Percentiles rank a stretch among this genome's conserved stretches.
Evolutionary conservation across 1,284 basidiomycete genomes (phyloP).

Genomic region (Moniliella sp.): DNA sequence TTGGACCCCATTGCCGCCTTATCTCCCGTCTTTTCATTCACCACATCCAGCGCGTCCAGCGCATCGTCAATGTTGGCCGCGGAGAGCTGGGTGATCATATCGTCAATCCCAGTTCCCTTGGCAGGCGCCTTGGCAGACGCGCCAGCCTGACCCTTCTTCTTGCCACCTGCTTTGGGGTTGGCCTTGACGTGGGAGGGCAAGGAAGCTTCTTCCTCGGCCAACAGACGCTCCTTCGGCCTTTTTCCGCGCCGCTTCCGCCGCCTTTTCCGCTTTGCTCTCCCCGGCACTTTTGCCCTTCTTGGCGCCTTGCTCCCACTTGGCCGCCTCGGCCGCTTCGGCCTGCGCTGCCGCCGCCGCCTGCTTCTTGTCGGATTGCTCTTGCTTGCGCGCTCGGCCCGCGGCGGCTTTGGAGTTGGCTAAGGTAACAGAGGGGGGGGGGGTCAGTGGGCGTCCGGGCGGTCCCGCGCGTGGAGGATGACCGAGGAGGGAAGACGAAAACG

Average conservation of each 20-base stretch:
- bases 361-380: slow-evolving; percentile 66
- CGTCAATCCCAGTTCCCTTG: slow-evolving; percentile 7
- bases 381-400: slow-evolving; percentile 52
- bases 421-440: not conserved
- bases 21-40: slow-evolving; percentile 73
- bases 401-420: slow-evolving; percentile 10
- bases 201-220: slow-evolving; percentile 61
- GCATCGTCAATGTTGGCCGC: slow-evolving; percentile 81
- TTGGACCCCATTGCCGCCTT: slow-evolving; percentile 46
- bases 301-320: slow-evolving; percentile 52
- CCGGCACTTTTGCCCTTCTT: slow-evolving; percentile 47
- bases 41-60: slow-evolving; percentile 65
- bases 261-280: slow-evolving; percentile 49
- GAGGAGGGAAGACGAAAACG: too few relatives aligned
- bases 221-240: slow-evolving; percentile 38
- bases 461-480: too few relatives aligned
- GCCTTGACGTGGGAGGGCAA: slow-evolving; percentile 47
- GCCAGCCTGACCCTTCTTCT: too few relatives aligned
- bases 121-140: not conserved
- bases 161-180: slow-evolving; percentile 41
- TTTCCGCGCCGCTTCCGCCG: slow-evolving; percentile 36
- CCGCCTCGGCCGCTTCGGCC: slow-evolving; percentile 49
- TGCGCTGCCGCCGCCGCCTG: slow-evolving; percentile 43
- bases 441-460: too few relatives aligned
- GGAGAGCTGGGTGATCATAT: slow-evolving; percentile 39